Evolutionary conservation across 176 grass and related monocot species (phyloP), one percentile per base, ranked within the genome.

Genomic region (Aegilops bicornis): DNA sequence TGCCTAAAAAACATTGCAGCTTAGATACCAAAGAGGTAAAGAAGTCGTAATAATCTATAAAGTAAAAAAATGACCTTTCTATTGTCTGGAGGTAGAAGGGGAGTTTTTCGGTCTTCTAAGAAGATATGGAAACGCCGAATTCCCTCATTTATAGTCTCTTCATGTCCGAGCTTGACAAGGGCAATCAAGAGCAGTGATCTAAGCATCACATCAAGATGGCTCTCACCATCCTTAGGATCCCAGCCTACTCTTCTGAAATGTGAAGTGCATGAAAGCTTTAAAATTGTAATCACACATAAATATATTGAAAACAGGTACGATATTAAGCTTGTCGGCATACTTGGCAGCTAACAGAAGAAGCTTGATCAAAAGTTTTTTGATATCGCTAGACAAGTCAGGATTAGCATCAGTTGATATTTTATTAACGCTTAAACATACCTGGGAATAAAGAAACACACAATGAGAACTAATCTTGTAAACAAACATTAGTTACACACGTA

Each of bases 191-290:
- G 78, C 23, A 87, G 72, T 52, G 85, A 80, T 89, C 95, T 94
- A 79, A 97, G 86, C 95, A 94, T 97, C 47, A 90, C 87, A 80
- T 94, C 92, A 27, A 97, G 82, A 89, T 97, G 95, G 64, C 90
- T 94, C 84, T 94, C 95, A 36, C 90, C 84, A 52, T 88, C 92
- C 82, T 89, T 97, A 16, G 52, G 84, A 85, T 94, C 88, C 96
- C 96, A 98, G 35, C 93, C 90, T 87, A 98, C 85, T 64, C 87
- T 94, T 89, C 96, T 98, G 92, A 81, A 87, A 80, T 81, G 83
- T 69, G 39, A 69, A 40, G 77, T 29, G 76, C 24, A 83, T 25
- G 29, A n/a, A 82, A 30, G n/a, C 40, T 82, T 77, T 69, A 82
- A 56, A 32, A 90, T 72, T 14, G 47, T 74, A 88, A 31, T 4